Conservation (phyloP, 2,329 filamentous ascomycete genomes). For the Colletotrichum sp. region DNA sequence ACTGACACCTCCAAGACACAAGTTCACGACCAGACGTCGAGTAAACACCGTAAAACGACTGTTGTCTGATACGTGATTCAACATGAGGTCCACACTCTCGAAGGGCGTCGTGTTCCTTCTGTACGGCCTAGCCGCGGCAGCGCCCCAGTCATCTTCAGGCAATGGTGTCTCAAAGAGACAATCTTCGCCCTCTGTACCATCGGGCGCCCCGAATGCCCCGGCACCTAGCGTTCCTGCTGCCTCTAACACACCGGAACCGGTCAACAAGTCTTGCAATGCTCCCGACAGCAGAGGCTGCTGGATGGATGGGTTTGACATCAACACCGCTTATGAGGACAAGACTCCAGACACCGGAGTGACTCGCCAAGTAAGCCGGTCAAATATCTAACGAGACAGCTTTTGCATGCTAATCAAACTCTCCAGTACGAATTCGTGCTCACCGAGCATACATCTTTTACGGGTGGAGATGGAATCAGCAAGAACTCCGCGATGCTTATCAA, state of each 20-base stretch:
- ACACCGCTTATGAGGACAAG: slow-evolving; percentile 29
- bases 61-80: neutral
- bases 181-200: neutral
- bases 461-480: slow-evolving; percentile 23
- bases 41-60: neutral
- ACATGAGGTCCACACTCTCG: slow-evolving; percentile 12
- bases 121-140: slow-evolving; percentile 2
- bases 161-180: slow-evolving; percentile 1
- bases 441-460: slow-evolving; percentile 16
- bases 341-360: slow-evolving; percentile 33
- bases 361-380: neutral
- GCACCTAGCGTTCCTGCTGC: neutral
- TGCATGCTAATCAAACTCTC: neutral
- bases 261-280: slow-evolving; percentile 23
- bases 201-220: neutral
- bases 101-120: slow-evolving; percentile 2
- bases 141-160: neutral
- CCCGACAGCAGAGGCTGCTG: slow-evolving; percentile 26
- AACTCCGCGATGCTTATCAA: slow-evolving; percentile 26
- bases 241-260: neutral
- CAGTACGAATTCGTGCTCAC: slow-evolving; percentile 22
- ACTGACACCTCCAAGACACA: neutral
- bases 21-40: neutral
- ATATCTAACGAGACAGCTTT: rapidly evolving
- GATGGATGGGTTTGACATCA: slow-evolving; percentile 32